These are phyloP conservation scores for Jatropha curcas DNA, from an alignment of 345 rosid genomes.

Conservation along the genomic window DNA sequence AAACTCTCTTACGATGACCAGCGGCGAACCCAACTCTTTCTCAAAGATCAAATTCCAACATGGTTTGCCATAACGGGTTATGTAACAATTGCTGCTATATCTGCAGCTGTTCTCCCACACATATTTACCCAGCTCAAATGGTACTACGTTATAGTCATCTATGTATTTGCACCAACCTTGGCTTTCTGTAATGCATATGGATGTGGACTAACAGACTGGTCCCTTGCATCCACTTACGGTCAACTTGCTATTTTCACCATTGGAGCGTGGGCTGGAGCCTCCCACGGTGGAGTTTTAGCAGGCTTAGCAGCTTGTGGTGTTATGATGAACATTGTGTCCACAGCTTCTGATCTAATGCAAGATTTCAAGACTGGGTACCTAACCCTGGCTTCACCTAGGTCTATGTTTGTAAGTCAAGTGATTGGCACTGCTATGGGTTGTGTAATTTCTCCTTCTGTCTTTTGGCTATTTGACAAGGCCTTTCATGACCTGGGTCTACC, in stretches of 20 bases:
- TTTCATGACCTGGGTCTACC: slow-evolving; percentile 8
- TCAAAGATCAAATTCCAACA: slow-evolving; percentile 16
- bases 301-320: slow-evolving; percentile 18
- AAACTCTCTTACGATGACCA: slow-evolving; percentile 9
- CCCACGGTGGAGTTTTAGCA: slow-evolving; percentile 7
- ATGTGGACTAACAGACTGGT: slow-evolving; percentile 15
- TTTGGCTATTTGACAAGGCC: slow-evolving; percentile 12
- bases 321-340: slow-evolving; percentile 14
- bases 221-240: slow-evolving; percentile 7
- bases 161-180: slow-evolving; percentile 2
- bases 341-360: slow-evolving; percentile 16
- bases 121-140: slow-evolving; percentile 15
- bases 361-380: slow-evolving; percentile 14
- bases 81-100: slow-evolving; percentile 11
- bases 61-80: slow-evolving; percentile 6
- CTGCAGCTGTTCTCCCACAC: neutral
- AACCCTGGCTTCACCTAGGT: slow-evolving; percentile 9
- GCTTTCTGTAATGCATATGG: slow-evolving; percentile 17
- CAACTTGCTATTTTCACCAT: slow-evolving; percentile 15
- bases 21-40: slow-evolving; percentile 16
- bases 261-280: slow-evolving; percentile 14
- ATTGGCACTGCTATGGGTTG: slow-evolving; percentile 14
- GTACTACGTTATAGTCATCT: slow-evolving; percentile 11
- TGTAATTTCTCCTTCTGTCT: slow-evolving; percentile 9
- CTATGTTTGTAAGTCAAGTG: slow-evolving; percentile 15